Base-by-base conservation (phyloP, 495 filamentous ascomycete species). In the Baudoinia panamericana region DNA sequence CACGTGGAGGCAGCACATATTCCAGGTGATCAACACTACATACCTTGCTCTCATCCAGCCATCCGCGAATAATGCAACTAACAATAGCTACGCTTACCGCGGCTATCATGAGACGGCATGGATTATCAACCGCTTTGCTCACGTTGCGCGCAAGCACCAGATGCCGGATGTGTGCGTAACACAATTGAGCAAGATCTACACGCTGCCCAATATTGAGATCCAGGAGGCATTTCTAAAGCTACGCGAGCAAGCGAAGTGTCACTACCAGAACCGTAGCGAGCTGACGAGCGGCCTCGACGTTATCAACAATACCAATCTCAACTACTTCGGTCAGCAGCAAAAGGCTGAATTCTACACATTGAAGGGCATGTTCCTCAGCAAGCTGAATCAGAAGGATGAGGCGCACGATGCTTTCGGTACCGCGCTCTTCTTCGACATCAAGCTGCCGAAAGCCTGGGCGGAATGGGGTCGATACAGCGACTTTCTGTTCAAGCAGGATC, bases 391-490 rank as follows among this genome's bases (percentile, higher is more conserved):
- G 45, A 82, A 84, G 52, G 76, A 80, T 11, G 92, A 96, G 39
- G 86, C 90, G 5, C 84, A 94, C 51, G 80, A 82, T 41, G 90
- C 92, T 4, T 99, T 90, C 57, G 88, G 92, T 28, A 83, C 83
- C 28, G 92, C 92, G 2, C 64, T 99, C 17, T 94, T 84, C 61
- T 93, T 88, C 47, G 92, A 99, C 51, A 79, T 99, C 51, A 82
- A 82, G 46, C 73, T 93, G 22, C 80, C 90, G 0, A 99, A 99
- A 60, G 92, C 92, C 4, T 99, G 92, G 92, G 88, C 90, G 41
- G 92, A 96, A 62, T 99, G 92, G 92, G 92, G 88, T 31, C 84
- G 88, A 52, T 99, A 93, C 65, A 95, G 90, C 56, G 92, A 99
- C 56, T 75, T 80, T 37, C 77, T 85, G 25, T 99, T 93, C 68